phyloP scores from a whole-genome alignment of 2,329 filamentous ascomycete genomes.

The Capronia americana region DNA sequence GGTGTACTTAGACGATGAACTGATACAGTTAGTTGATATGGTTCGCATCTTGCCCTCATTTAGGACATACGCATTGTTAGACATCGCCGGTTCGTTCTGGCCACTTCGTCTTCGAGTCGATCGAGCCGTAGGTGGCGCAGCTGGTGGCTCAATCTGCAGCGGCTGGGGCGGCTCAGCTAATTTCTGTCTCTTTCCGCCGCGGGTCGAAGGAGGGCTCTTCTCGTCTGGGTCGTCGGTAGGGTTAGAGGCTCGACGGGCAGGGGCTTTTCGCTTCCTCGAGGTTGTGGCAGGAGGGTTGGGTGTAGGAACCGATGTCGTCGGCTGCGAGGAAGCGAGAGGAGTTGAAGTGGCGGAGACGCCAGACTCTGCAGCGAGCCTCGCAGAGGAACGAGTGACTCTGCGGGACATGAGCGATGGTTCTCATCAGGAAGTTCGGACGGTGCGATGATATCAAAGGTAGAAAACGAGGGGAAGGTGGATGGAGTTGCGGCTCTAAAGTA shows the following conservation, averaged over 20 bases:
- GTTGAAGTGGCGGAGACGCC: constrained; percentile 51
- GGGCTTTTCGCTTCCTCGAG: constrained; percentile 74
- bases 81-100: constrained; percentile 45
- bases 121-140: constrained; percentile 39
- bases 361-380: constrained; percentile 79
- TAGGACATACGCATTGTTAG: constrained; percentile 33
- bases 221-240: constrained; percentile 47
- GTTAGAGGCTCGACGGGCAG: constrained; percentile 59
- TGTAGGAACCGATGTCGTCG: neutral
- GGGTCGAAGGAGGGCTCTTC: constrained; percentile 46
- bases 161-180: constrained; percentile 57
- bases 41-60: constrained; percentile 30
- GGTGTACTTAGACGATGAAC: constrained; percentile 68
- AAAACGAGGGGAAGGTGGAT: constrained; percentile 20
- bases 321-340: constrained; percentile 28
- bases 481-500: constrained; percentile 17
- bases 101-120: constrained; percentile 29
- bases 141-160: constrained; percentile 51
- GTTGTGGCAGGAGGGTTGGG: constrained; percentile 51
- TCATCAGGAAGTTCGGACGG: constrained; percentile 34
- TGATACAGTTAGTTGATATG: constrained; percentile 45
- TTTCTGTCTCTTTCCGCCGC: constrained; percentile 75
- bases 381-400: constrained; percentile 95
- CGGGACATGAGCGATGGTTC: constrained; percentile 80
- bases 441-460: constrained; percentile 22